Conservation (phyloP, 1,284 basidiomycete genomes). For the Cryptococcus wingfieldii region DNA sequence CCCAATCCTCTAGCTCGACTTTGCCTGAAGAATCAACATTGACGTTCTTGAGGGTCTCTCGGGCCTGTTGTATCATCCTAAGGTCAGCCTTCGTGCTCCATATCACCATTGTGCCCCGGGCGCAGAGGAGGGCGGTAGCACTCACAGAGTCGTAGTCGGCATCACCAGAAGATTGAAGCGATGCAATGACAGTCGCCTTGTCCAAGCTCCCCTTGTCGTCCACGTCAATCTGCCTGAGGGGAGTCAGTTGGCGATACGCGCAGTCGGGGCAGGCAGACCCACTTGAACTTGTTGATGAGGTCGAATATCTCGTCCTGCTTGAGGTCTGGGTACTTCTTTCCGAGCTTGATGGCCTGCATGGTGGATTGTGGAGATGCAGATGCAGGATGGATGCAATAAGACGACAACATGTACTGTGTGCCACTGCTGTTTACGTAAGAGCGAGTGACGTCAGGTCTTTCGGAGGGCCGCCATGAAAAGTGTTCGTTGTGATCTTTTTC, state of each 20-base stretch:
- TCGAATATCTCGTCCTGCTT: slow-evolving; percentile 88
- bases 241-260: neutral
- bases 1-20: slow-evolving; percentile 97
- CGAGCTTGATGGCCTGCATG: slow-evolving; percentile 58
- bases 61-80: slow-evolving; percentile 30
- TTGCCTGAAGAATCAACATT: slow-evolving; percentile 91
- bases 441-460: no score
- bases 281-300: slow-evolving; percentile 91
- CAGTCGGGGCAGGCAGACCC: slow-evolving; percentile 44
- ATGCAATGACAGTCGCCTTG: slow-evolving; percentile 72
- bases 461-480: no score
- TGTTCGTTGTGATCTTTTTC: no score
- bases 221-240: slow-evolving; percentile 67
- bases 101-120: neutral
- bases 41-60: slow-evolving; percentile 85
- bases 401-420: no score
- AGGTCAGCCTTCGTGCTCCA: neutral
- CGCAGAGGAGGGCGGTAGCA: neutral
- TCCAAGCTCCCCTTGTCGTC: slow-evolving; percentile 81
- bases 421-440: no score
- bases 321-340: slow-evolving; percentile 91
- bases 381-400: no score
- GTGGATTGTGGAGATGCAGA: slow-evolving; percentile 8
- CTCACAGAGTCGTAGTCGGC: slow-evolving; percentile 82
- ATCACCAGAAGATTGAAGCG: slow-evolving; percentile 70